Evolutionary conservation across 768 basidiomycete species (phyloP).

Genomic region (Phlebiopsis flavidoalba): DNA sequence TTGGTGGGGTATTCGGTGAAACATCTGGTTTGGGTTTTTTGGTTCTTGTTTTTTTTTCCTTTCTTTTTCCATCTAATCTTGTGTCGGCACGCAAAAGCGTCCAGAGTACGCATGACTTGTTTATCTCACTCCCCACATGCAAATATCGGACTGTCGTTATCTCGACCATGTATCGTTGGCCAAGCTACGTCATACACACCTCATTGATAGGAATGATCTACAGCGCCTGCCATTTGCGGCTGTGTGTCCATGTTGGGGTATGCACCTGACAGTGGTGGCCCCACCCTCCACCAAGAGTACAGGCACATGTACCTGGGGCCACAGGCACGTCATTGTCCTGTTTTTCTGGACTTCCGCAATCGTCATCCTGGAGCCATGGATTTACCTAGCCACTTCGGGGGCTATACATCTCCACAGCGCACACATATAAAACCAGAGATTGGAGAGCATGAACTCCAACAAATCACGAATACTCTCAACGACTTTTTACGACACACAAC

Average conservation of each 20-base stretch:
- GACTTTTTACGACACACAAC: not conserved
- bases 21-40: not conserved
- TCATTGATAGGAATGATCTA: not conserved
- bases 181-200: not conserved
- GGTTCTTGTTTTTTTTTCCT: not conserved
- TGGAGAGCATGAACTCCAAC: not conserved
- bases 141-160: not conserved
- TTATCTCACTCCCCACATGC: not conserved
- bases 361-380: not conserved
- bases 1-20: conserved; percentile 48
- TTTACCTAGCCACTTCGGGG: not conserved
- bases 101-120: not conserved
- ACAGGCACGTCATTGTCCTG: not conserved
- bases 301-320: not conserved
- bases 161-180: not conserved
- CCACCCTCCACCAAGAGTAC: not conserved
- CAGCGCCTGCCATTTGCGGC: not conserved
- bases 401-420: not conserved
- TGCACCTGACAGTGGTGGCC: not conserved
- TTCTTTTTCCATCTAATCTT: no score
- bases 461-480: not conserved
- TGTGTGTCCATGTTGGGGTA: not conserved
- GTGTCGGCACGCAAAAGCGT: not conserved
- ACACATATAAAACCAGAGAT: not conserved
- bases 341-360: no score